Percentiles rank a stretch among this genome's conserved stretches.
Evolutionary conservation across 192 early-diverging fungal species (phyloP).

Genomic region (Entomortierella lignicola): DNA sequence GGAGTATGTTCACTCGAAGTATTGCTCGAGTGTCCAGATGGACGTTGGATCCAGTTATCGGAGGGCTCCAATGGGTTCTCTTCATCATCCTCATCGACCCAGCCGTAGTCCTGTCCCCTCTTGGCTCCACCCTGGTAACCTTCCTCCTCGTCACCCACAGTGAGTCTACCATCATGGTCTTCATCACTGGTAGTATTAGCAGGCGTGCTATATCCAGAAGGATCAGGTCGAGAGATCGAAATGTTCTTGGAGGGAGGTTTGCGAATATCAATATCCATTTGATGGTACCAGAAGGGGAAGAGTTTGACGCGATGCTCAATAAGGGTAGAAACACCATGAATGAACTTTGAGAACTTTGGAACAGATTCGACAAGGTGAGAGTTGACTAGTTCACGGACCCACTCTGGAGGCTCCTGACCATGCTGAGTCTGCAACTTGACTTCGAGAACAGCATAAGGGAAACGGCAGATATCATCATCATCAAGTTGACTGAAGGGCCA

Average conservation of each 20-base stretch:
- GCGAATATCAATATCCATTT: conserved; percentile 94
- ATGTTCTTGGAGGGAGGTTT: conserved; percentile 73
- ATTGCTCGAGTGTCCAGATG: conserved; percentile 23
- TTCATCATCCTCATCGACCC: conserved; percentile 41
- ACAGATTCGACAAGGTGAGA: conserved; percentile 93
- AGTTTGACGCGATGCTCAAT: conserved; percentile 81
- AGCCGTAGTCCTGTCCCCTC: conserved; percentile 18
- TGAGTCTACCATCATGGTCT: conserved; percentile 47
- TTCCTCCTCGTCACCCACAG: conserved; percentile 24
- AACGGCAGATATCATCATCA: conserved; percentile 85
- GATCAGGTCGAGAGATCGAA: conserved; percentile 64
- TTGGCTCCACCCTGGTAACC: conserved; percentile 41
- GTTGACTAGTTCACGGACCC: conserved; percentile 93
- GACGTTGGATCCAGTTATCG: conserved; percentile 38
- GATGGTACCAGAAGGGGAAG: conserved; percentile 95
- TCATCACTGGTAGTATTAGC: conserved; percentile 51
- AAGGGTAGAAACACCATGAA: conserved; percentile 92
- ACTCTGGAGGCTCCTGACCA: conserved; percentile 90
- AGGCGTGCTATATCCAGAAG: conserved; percentile 55
- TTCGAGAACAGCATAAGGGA: conserved; percentile 98
- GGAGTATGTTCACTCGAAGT: conserved; percentile 50
- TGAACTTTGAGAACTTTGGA: conserved; percentile 98
- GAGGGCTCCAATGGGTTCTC: conserved; percentile 52
- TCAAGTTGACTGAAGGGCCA: conserved; percentile 92
- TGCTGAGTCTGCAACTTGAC: conserved; percentile 96